Conservation (phyloP, 2,329 filamentous ascomycete species). For the Colletotrichum liriopes region DNA sequence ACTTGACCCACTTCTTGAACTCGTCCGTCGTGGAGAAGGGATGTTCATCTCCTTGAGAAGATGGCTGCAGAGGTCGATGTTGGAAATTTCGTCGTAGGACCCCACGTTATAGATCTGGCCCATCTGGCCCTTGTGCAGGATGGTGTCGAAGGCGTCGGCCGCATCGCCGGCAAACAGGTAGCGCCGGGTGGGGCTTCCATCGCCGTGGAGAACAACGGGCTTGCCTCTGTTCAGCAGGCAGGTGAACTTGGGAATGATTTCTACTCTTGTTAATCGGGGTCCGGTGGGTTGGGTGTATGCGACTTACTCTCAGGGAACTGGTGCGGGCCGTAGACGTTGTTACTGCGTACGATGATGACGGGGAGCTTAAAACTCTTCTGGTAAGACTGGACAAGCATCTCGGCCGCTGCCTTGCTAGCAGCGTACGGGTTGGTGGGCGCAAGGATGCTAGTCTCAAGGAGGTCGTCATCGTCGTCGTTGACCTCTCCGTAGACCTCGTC, state of each 20-base stretch:
- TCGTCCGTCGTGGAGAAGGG: conserved; percentile 64
- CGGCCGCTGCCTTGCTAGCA: conserved; percentile 84
- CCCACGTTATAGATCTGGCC: conserved; percentile 89
- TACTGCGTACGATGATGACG: conserved; percentile 84
- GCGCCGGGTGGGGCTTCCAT: conserved; percentile 80
- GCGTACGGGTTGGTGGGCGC: conserved; percentile 88
- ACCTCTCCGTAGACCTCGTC: conserved; percentile 91
- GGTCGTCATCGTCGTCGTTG: conserved; percentile 78
- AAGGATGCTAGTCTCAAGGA: conserved; percentile 81
- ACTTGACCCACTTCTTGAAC: conserved; percentile 77
- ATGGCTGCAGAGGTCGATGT: conserved; percentile 77
- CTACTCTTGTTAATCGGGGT: conserved; percentile 57
- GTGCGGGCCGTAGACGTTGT: conserved; percentile 89
- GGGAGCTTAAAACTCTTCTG: conserved; percentile 87
- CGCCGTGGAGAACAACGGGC: conserved; percentile 82
- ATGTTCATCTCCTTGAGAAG: conserved; percentile 76
- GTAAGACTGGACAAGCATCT: conserved; percentile 92
- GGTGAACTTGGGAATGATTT: conserved; percentile 88
- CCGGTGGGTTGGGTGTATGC: background rate
- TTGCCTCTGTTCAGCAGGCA: conserved; percentile 77
- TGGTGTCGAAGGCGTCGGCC: conserved; percentile 86
- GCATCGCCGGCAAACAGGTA: conserved; percentile 87
- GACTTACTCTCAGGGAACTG: conserved; percentile 85
- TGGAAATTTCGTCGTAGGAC: conserved; percentile 84
- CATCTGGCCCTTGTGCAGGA: conserved; percentile 81